These are phyloP conservation scores for Pseudogymnoascus destructans DNA, from an alignment of 2,329 filamentous ascomycete genomes.

Conservation along the genomic window DNA sequence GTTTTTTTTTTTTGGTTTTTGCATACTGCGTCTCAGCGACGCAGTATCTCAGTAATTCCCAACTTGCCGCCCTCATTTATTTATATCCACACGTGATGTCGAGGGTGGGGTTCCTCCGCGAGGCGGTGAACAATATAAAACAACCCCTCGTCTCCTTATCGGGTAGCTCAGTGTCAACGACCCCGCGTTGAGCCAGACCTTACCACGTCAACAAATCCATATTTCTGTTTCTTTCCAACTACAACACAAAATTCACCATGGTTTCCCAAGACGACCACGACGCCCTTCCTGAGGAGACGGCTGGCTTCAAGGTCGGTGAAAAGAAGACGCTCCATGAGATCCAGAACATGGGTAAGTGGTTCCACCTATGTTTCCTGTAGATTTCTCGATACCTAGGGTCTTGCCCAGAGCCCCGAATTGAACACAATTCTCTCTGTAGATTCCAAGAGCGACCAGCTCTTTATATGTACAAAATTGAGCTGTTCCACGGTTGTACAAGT, in stretches of 20 bases:
- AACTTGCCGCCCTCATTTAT: background rate
- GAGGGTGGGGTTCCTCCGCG: slow-evolving; percentile 1
- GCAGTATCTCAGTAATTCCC: background rate
- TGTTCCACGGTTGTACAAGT: background rate
- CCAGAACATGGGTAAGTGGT: slow-evolving; percentile 70
- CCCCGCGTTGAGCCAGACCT: slow-evolving; percentile 3
- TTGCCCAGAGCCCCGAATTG: background rate
- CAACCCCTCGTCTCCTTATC: slow-evolving; percentile 9
- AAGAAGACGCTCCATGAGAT: slow-evolving; percentile 97
- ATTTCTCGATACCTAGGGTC: slow-evolving; percentile 7
- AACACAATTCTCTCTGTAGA: background rate
- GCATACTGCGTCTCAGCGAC: background rate
- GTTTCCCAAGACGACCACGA: slow-evolving; percentile 61
- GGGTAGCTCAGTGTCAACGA: background rate
- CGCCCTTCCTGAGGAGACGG: slow-evolving; percentile 71
- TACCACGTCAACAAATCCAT: slow-evolving; percentile 9
- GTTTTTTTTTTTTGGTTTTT: background rate
- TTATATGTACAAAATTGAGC: slow-evolving; percentile 9
- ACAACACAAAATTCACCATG: slow-evolving; percentile 35
- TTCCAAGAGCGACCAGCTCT: background rate
- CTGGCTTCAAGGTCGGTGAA: slow-evolving; percentile 96
- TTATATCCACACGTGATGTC: slow-evolving; percentile 5
- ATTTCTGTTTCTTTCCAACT: slow-evolving; percentile 9
- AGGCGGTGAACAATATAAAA: slow-evolving; percentile 9
- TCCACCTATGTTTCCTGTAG: slow-evolving; percentile 10